Evolutionary conservation across 768 basidiomycete species (phyloP).

Genomic region (Tulasnella sp.): DNA sequence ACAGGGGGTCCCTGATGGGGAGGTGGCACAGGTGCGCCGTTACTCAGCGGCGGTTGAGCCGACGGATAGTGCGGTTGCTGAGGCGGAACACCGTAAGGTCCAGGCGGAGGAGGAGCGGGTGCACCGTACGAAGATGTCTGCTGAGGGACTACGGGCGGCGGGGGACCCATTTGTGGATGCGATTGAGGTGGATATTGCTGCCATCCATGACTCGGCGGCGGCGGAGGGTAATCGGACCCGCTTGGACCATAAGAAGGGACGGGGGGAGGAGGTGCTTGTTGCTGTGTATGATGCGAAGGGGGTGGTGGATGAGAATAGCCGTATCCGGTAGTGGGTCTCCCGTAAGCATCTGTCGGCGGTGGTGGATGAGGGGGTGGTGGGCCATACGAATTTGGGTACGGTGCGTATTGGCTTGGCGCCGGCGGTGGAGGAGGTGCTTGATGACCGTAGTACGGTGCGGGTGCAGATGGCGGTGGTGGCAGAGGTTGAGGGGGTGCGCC

Average conservation of each 20-base stretch:
- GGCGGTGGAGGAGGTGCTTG: conserved; percentile 1
- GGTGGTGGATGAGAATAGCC: neutral
- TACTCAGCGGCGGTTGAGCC: neutral
- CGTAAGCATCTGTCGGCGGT: neutral
- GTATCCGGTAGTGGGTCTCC: conserved; percentile 1
- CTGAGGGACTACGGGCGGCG: neutral
- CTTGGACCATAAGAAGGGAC: neutral
- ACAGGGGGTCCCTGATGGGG: neutral
- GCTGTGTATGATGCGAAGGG: conserved; percentile 17
- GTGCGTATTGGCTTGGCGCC: neutral
- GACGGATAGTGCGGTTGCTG: neutral
- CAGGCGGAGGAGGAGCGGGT: neutral
- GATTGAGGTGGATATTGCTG: neutral
- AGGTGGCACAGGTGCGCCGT: neutral
- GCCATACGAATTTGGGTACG: conserved; percentile 2
- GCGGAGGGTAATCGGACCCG: conserved; percentile 10
- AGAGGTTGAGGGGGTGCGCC: neutral
- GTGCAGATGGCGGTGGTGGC: neutral
- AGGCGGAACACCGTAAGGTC: conserved; percentile 1
- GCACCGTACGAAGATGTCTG: neutral
- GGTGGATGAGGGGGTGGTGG: neutral
- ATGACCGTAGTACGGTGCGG: conserved; percentile 5
- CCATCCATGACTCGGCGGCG: neutral
- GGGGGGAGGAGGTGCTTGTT: neutral
- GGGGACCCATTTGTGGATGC: conserved; percentile 9